phyloP scores from a whole-genome alignment of 2,329 filamentous ascomycete genomes.

The Penicillium griseofulvum region DNA sequence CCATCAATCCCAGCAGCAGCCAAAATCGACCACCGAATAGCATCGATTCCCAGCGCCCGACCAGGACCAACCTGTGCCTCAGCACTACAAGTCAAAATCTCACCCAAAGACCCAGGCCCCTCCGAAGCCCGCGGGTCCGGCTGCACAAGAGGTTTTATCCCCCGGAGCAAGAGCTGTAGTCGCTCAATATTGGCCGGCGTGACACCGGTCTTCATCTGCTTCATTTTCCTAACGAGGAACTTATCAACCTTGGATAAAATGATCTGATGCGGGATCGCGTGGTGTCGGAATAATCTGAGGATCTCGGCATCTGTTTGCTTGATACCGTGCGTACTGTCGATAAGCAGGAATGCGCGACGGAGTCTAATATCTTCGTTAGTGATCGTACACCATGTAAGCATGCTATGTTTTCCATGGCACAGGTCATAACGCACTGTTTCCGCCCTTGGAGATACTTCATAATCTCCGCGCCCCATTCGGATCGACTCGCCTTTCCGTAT shows the following conservation, averaged over 20 bases:
- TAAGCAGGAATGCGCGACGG: constrained; percentile 61
- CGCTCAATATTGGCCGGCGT: constrained; percentile 27
- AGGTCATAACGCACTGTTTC: constrained; percentile 50
- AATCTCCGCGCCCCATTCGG: constrained; percentile 65
- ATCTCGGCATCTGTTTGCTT: constrained; percentile 61
- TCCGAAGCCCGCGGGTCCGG: constrained; percentile 40
- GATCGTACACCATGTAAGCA: neutral
- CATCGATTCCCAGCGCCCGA: constrained; percentile 58
- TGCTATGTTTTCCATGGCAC: neutral
- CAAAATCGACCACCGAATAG: constrained; percentile 63
- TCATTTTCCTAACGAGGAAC: constrained; percentile 42
- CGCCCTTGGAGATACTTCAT: constrained; percentile 64
- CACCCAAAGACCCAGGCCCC: constrained; percentile 50
- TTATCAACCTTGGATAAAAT: constrained; percentile 66
- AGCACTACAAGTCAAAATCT: constrained; percentile 60
- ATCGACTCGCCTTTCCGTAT: constrained; percentile 62
- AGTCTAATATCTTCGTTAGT: constrained; percentile 39
- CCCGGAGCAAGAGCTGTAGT: constrained; percentile 41
- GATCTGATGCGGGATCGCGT: constrained; percentile 63
- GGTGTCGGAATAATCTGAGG: constrained; percentile 54
- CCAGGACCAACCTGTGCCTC: constrained; percentile 49
- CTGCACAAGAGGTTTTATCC: constrained; percentile 44
- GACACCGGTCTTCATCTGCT: constrained; percentile 32
- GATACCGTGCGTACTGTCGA: constrained; percentile 63
- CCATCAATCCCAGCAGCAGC: constrained; percentile 59